Percentiles rank a stretch among this genome's conserved stretches.
Conservation (phyloP, 148 eudicot genomes). For the Rhododendron griersonianum region DNA sequence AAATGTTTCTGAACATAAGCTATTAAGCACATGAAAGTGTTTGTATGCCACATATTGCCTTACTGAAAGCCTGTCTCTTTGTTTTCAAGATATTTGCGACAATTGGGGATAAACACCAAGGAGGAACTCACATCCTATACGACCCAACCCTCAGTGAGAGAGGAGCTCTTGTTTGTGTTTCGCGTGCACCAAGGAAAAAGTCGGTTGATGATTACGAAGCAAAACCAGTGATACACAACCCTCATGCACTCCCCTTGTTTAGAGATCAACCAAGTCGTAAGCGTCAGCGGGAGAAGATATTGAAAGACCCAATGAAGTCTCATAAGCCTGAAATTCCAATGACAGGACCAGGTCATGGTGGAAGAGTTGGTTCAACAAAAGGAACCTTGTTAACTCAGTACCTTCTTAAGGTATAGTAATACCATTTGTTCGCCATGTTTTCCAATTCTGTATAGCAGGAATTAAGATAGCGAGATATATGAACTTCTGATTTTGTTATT, state of each 20-base stretch:
- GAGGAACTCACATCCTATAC: conserved; percentile 87
- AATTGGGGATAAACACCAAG: conserved; percentile 75
- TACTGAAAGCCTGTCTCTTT: background rate
- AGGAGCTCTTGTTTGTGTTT: conserved; percentile 97
- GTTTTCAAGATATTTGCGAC: conserved; percentile 69
- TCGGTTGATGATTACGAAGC: conserved; percentile 82
- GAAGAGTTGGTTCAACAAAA: conserved; percentile 82
- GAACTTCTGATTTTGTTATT: too few species aligned
- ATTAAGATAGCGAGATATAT: too few species aligned
- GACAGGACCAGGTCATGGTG: conserved; percentile 93
- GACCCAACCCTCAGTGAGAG: conserved; percentile 90
- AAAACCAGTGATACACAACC: conserved; percentile 86
- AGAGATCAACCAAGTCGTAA: conserved; percentile 97
- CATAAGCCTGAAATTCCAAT: conserved; percentile 97
- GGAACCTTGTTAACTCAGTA: conserved; percentile 96
- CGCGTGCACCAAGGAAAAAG: conserved; percentile 91
- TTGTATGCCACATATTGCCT: background rate
- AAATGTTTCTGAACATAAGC: background rate
- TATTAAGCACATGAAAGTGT: background rate
- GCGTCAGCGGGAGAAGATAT: conserved; percentile 81
- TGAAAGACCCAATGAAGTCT: conserved; percentile 89
- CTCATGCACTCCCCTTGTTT: conserved; percentile 91
- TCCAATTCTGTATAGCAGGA: too few species aligned
- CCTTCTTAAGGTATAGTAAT: too few species aligned
- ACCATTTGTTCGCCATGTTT: too few species aligned